Evolutionary conservation across 1,284 basidiomycete genomes (phyloP).

Genomic region (Boletus holoroseus): DNA sequence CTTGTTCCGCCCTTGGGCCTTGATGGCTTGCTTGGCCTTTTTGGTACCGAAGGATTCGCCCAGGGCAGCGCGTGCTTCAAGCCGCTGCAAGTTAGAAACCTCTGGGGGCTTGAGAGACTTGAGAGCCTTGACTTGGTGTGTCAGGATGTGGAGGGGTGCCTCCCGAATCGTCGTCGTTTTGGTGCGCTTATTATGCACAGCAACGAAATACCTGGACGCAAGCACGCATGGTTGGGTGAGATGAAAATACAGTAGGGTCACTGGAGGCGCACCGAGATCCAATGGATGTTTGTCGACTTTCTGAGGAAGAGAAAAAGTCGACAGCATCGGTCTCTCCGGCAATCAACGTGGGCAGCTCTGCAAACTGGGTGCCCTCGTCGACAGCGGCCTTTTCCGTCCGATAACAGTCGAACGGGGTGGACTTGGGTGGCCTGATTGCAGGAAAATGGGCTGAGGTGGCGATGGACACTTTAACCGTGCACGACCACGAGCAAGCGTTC

Average conservation of each 20-base stretch:
- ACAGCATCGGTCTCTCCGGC: conserved; percentile 69
- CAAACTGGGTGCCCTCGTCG: conserved; percentile 40
- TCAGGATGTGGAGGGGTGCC: conserved; percentile 68
- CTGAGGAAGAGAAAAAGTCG: conserved; percentile 51
- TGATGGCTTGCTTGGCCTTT: conserved; percentile 83
- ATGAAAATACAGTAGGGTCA: conserved; percentile 11
- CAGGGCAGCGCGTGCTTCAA: conserved; percentile 67
- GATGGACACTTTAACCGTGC: conserved; percentile 9
- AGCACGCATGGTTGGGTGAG: background rate
- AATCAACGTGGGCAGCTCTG: conserved; percentile 48
- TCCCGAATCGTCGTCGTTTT: conserved; percentile 64
- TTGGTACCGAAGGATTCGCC: conserved; percentile 91
- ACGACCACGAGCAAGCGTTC: conserved; percentile 18
- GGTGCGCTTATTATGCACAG: conserved; percentile 67
- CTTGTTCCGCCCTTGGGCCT: conserved; percentile 79
- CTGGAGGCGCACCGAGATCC: conserved; percentile 55
- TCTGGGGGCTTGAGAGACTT: conserved; percentile 59
- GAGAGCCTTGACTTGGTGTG: conserved; percentile 76
- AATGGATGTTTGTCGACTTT: conserved; percentile 41
- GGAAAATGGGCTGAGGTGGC: conserved; percentile 66
- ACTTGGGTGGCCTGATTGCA: conserved; percentile 53
- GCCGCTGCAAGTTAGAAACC: conserved; percentile 49
- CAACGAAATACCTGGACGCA: conserved; percentile 54
- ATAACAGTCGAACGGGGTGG: conserved; percentile 66
- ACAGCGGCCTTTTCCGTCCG: conserved; percentile 32